A percentile compares a stretch with the other conserved stretches of the same genome.
phyloP scores from a whole-genome alignment of 129 eudicot species.

The Heracleum sosnowskyi region DNA sequence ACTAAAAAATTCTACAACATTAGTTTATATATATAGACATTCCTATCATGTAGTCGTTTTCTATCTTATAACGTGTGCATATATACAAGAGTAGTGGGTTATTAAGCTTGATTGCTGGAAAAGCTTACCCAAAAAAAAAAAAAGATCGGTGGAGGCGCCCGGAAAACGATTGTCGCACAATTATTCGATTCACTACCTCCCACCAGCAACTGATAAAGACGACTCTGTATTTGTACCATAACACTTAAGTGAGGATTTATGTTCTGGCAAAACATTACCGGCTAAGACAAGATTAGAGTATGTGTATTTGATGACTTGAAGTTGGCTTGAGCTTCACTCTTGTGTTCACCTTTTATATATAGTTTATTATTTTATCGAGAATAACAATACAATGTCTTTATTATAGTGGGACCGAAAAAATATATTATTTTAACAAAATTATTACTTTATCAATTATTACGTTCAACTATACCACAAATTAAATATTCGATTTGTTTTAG shows the following conservation, averaged over 20 bases:
- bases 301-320: neutral
- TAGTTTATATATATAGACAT: neutral
- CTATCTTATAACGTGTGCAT: neutral
- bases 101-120: conserved; percentile 44
- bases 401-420: no score
- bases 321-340: neutral
- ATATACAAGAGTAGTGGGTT: neutral
- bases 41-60: neutral
- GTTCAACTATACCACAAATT: no score
- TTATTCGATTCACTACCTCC: conserved; percentile 24
- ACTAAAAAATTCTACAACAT: neutral
- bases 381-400: no score
- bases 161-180: conserved; percentile 34
- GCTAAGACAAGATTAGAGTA: neutral
- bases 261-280: neutral
- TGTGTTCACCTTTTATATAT: neutral
- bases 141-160: neutral
- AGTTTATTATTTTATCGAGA: no score
- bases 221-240: neutral
- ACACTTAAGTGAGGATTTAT: neutral
- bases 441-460: no score
- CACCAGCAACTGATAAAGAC: conserved; percentile 53
- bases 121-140: conserved; percentile 28
- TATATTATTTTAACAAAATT: no score
- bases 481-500: no score